Evolutionary conservation across 495 filamentous ascomycete species (phyloP).

Genomic region (Annulohypoxylon moriforme): DNA sequence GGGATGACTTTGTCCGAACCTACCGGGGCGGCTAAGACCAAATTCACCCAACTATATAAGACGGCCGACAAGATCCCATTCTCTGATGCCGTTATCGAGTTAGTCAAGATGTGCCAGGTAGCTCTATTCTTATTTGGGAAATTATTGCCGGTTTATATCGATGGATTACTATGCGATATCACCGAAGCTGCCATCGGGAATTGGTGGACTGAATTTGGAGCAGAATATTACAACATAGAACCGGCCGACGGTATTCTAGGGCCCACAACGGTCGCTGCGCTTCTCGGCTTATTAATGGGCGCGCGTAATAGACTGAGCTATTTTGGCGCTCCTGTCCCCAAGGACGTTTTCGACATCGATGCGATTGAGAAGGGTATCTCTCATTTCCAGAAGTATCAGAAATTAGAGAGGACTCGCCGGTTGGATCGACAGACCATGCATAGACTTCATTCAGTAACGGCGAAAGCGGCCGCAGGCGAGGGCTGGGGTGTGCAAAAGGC

Average conservation of each 20-base stretch:
- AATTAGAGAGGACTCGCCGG: slow-evolving; percentile 77
- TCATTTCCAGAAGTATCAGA: slow-evolving; percentile 89
- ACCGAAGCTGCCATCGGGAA: slow-evolving; percentile 91
- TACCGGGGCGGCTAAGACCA: slow-evolving; percentile 82
- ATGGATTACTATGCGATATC: slow-evolving; percentile 91
- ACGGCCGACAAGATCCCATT: slow-evolving; percentile 83
- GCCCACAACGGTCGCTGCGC: slow-evolving; percentile 88
- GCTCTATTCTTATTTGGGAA: slow-evolving; percentile 90
- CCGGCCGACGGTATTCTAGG: slow-evolving; percentile 92
- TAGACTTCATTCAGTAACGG: slow-evolving; percentile 80
- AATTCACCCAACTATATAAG: slow-evolving; percentile 90
- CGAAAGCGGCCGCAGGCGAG: slow-evolving; percentile 86
- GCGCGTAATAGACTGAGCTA: slow-evolving; percentile 88
- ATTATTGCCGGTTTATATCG: slow-evolving; percentile 86
- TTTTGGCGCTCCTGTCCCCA: slow-evolving; percentile 81
- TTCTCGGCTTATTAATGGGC: slow-evolving; percentile 88
- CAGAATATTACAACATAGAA: slow-evolving; percentile 88
- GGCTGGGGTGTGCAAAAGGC: slow-evolving; percentile 81
- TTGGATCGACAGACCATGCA: slow-evolving; percentile 87
- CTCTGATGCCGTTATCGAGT: slow-evolving; percentile 80
- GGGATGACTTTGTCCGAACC: slow-evolving; percentile 83
- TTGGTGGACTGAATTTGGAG: slow-evolving; percentile 97
- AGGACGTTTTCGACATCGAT: slow-evolving; percentile 91
- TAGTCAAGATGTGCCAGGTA: slow-evolving; percentile 92
- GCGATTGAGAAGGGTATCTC: slow-evolving; percentile 83